These are phyloP conservation scores for Diaporthe eres DNA, from an alignment of 2,329 filamentous ascomycete genomes.

Conservation along the genomic window DNA sequence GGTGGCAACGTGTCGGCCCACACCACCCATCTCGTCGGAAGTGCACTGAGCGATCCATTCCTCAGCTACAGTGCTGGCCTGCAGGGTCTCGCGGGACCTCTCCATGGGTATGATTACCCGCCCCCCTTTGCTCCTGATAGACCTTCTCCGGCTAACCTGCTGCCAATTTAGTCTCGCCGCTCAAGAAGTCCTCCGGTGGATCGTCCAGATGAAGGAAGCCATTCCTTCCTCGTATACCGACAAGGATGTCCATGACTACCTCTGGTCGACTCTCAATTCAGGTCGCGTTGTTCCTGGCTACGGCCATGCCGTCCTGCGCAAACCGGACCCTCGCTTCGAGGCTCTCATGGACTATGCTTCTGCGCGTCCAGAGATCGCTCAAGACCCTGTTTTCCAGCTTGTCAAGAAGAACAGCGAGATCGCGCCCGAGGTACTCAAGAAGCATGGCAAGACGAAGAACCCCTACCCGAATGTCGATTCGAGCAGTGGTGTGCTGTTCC, in stretches of 20 bases:
- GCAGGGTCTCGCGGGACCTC: constrained; percentile 93
- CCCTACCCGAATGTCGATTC: constrained; percentile 98
- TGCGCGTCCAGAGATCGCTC: constrained; percentile 85
- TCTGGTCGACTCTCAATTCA: constrained; percentile 93
- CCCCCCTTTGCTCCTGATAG: neutral
- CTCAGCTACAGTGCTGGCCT: constrained; percentile 96
- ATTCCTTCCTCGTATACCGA: constrained; percentile 86
- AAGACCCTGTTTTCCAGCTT: constrained; percentile 92
- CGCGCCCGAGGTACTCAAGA: constrained; percentile 88
- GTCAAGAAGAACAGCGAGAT: constrained; percentile 95
- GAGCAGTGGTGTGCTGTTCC: constrained; percentile 92
- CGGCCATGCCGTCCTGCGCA: constrained; percentile 94
- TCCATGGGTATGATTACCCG: constrained; percentile 73
- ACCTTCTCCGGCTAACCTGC: constrained; percentile 10
- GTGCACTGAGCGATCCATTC: constrained; percentile 94
- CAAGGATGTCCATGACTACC: constrained; percentile 87
- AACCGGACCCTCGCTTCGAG: constrained; percentile 96
- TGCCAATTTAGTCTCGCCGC: constrained; percentile 78
- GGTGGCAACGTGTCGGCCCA: constrained; percentile 98
- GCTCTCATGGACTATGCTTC: constrained; percentile 96
- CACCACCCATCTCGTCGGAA: constrained; percentile 93
- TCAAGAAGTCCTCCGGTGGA: constrained; percentile 97
- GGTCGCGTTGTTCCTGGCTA: constrained; percentile 96
- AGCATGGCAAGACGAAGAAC: constrained; percentile 99
- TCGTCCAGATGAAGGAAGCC: constrained; percentile 92